Conservation (phyloP, 208 protist genomes). For the Blechomonas ayalai region DNA sequence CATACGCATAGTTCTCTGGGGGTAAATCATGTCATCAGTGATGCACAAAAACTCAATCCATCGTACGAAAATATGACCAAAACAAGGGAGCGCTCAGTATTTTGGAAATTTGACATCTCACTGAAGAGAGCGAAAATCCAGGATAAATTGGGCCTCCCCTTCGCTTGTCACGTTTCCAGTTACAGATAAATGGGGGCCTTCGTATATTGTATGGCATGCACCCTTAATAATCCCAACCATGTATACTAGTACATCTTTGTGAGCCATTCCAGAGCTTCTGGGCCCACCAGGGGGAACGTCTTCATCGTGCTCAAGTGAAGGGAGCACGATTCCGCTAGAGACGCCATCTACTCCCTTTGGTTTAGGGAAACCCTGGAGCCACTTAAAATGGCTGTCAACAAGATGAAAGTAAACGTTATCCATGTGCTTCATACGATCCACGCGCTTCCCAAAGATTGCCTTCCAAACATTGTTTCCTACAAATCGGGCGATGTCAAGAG, state of each 20-base stretch:
- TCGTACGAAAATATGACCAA: neutral
- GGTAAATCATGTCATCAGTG: neutral
- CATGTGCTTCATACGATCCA: conserved; percentile 59
- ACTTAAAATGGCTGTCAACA: conserved; percentile 46
- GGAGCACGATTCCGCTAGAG: conserved; percentile 15
- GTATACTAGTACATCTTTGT: conserved; percentile 57
- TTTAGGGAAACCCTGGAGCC: conserved; percentile 55
- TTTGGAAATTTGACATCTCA: too few species aligned
- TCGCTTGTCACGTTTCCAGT: conserved; percentile 40
- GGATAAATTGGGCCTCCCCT: conserved; percentile 55
- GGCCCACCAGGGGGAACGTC: neutral
- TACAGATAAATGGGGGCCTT: conserved; percentile 13
- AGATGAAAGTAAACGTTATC: conserved; percentile 59
- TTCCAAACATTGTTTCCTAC: conserved; percentile 64
- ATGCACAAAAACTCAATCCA: neutral
- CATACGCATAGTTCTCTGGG: conserved; percentile 1
- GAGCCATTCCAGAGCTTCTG: conserved; percentile 4
- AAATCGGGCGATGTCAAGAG: conserved; percentile 60
- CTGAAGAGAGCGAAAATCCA: conserved; percentile 72
- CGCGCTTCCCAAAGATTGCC: conserved; percentile 61
- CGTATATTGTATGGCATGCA: neutral
- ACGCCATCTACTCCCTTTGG: conserved; percentile 21
- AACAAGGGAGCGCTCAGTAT: neutral
- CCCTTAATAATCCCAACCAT: conserved; percentile 35
- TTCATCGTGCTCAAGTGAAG: conserved; percentile 9